These are phyloP conservation scores for Oidium heveae DNA, from an alignment of 2,329 filamentous ascomycete species.

Conservation along the genomic window DNA sequence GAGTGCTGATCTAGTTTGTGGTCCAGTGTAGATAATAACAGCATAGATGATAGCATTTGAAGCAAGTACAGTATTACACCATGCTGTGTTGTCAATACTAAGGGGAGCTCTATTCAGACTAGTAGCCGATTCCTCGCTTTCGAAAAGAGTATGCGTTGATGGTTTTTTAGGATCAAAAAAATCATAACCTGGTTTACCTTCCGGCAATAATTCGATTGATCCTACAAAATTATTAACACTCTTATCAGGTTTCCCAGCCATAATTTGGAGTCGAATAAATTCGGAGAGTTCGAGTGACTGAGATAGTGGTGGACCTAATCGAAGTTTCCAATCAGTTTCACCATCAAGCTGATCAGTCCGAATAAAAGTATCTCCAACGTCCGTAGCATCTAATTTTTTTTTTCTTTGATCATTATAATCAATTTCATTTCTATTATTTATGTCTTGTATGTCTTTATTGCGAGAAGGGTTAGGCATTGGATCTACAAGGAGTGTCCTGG, in stretches of 20 bases:
- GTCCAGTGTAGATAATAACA: constrained; percentile 81
- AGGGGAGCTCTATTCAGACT: constrained; percentile 34
- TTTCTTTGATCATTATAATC: constrained; percentile 10
- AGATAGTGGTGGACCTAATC: constrained; percentile 63
- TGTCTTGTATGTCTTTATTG: constrained; percentile 6
- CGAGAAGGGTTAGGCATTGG: constrained; percentile 12
- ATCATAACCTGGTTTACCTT: constrained; percentile 22
- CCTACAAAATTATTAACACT: constrained; percentile 89
- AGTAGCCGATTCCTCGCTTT: constrained; percentile 15
- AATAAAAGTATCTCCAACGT: constrained; percentile 70
- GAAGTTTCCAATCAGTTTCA: constrained; percentile 95
- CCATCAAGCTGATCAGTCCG: constrained; percentile 91
- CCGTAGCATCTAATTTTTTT: constrained; percentile 11
- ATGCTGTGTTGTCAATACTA: constrained; percentile 90
- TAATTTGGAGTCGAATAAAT: constrained; percentile 43
- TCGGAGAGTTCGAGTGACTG: constrained; percentile 53
- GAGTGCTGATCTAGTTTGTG: constrained; percentile 77
- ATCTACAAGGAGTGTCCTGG: constrained; percentile 11
- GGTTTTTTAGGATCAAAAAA: constrained; percentile 15
- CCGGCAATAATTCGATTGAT: constrained; percentile 51
- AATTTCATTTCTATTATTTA: constrained; percentile 7
- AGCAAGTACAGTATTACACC: constrained; percentile 93
- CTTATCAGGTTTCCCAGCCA: constrained; percentile 72
- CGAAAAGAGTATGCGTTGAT: constrained; percentile 8
- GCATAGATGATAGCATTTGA: constrained; percentile 76